phyloP scores from a whole-genome alignment of 345 rosid genomes.

The Boechera retrofracta region DNA sequence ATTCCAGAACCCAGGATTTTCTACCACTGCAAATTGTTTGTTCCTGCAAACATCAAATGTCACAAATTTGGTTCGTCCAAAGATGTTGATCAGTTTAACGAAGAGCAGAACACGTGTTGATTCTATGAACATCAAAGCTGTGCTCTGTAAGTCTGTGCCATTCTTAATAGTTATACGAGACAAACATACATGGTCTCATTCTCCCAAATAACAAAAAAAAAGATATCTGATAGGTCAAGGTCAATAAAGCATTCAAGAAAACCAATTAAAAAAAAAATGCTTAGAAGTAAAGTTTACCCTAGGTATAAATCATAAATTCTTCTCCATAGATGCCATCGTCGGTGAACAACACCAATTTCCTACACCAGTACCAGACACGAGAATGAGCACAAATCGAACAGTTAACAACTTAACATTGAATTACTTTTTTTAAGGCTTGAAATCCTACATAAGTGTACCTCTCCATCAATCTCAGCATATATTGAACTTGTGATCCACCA shows the following conservation, averaged over 20 bases:
- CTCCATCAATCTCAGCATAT: constrained; percentile 83
- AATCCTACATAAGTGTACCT: constrained; percentile 55
- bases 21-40: constrained; percentile 89
- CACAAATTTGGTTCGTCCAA: constrained; percentile 1
- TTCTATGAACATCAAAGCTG: constrained; percentile 9
- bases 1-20: constrained; percentile 96
- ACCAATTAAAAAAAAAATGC: background rate
- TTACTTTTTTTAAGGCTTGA: constrained; percentile 1
- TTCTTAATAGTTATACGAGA: background rate
- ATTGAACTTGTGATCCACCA: constrained; percentile 99
- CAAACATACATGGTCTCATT: background rate
- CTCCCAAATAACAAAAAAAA: background rate
- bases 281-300: constrained; percentile 58
- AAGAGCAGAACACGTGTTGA: background rate
- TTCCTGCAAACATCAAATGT: constrained; percentile 53
- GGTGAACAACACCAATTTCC: constrained; percentile 95
- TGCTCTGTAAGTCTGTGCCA: background rate
- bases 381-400: constrained; percentile 4
- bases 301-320: constrained; percentile 91
- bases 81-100: constrained; percentile 1
- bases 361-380: constrained; percentile 42
- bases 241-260: constrained; percentile 16
- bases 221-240: background rate
- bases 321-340: constrained; percentile 98
- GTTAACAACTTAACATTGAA: background rate